Evolutionary conservation across 1,139 yeast genomes (phyloP).

Genomic region (Nadsonia commutata): DNA sequence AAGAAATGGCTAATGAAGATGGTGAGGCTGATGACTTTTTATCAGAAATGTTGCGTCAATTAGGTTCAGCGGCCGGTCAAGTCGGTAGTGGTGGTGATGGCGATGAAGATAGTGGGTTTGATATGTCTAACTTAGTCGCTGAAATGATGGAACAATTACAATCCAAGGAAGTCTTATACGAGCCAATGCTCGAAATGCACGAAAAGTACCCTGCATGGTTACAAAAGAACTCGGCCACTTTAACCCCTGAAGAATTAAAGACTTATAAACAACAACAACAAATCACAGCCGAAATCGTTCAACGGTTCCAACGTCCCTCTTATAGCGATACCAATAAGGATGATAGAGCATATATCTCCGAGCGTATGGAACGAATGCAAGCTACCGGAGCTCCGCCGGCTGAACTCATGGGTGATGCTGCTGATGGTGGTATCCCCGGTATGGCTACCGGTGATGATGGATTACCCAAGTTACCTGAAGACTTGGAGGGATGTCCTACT

Average conservation of each 20-base stretch:
- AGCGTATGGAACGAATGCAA: constrained; percentile 40
- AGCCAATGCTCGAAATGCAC: constrained; percentile 73
- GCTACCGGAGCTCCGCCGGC: constrained; percentile 75
- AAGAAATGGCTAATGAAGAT: constrained; percentile 37
- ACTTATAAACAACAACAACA: constrained; percentile 23
- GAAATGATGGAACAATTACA: constrained; percentile 77
- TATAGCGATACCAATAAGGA: constrained; percentile 40
- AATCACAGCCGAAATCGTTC: constrained; percentile 33
- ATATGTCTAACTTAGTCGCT: constrained; percentile 46
- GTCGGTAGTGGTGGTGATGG: constrained; percentile 27
- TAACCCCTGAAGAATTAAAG: constrained; percentile 18
- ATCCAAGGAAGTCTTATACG: constrained; percentile 75
- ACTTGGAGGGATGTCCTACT: constrained; percentile 1
- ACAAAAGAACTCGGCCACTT: constrained; percentile 29
- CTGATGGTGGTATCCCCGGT: constrained; percentile 40
- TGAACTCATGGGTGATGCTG: constrained; percentile 56
- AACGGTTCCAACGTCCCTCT: constrained; percentile 39
- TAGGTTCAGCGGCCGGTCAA: constrained; percentile 49
- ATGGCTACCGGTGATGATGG: constrained; percentile 22
- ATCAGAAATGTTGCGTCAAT: constrained; percentile 35
- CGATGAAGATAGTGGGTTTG: constrained; percentile 33
- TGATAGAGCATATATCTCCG: constrained; percentile 39
- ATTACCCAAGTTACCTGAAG: constrained; percentile 6
- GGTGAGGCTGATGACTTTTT: constrained; percentile 24
- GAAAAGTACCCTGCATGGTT: constrained; percentile 50